Conservation (phyloP, 2,329 filamentous ascomycete genomes). For the Ambrosiella cleistominuta region DNA sequence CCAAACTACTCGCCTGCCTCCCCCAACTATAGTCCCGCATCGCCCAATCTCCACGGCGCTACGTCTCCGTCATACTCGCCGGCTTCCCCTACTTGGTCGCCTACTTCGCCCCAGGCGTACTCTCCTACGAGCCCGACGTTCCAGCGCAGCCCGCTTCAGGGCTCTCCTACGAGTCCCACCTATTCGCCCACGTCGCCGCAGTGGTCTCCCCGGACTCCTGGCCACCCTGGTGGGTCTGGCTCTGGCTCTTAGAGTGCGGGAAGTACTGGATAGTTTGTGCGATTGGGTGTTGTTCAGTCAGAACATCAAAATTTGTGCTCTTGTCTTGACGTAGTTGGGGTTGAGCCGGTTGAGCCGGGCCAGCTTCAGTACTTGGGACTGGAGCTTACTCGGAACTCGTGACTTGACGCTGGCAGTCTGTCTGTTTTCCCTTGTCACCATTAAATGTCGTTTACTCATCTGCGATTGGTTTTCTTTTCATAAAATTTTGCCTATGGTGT, state of each 20-base stretch:
- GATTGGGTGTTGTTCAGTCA: not conserved
- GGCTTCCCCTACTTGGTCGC: constrained; percentile 61
- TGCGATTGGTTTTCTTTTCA: constrained; percentile 13
- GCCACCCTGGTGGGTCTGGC: constrained; percentile 19
- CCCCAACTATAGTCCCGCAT: constrained; percentile 55
- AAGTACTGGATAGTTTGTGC: constrained; percentile 7
- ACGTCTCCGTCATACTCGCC: constrained; percentile 48
- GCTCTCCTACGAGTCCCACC: constrained; percentile 50
- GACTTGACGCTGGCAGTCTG: constrained; percentile 5
- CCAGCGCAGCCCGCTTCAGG: constrained; percentile 34
- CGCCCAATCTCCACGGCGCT: constrained; percentile 34
- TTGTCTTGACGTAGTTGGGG: not conserved
- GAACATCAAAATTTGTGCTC: constrained; percentile 10
- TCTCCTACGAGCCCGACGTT: constrained; percentile 46
- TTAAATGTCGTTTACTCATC: constrained; percentile 8
- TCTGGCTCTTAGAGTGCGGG: constrained; percentile 21
- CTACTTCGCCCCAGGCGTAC: constrained; percentile 49
- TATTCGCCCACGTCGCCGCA: constrained; percentile 50
- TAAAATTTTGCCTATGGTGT: not conserved
- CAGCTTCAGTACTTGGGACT: not conserved
- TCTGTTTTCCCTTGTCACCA: constrained; percentile 2
- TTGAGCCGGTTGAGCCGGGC: not conserved
- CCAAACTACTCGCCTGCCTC: constrained; percentile 55
- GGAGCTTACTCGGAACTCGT: constrained; percentile 4
- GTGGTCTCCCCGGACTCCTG: constrained; percentile 29